Percentiles rank a stretch among this genome's conserved stretches.
Conservation (phyloP, 768 basidiomycete species). For the Suillus paluster region DNA sequence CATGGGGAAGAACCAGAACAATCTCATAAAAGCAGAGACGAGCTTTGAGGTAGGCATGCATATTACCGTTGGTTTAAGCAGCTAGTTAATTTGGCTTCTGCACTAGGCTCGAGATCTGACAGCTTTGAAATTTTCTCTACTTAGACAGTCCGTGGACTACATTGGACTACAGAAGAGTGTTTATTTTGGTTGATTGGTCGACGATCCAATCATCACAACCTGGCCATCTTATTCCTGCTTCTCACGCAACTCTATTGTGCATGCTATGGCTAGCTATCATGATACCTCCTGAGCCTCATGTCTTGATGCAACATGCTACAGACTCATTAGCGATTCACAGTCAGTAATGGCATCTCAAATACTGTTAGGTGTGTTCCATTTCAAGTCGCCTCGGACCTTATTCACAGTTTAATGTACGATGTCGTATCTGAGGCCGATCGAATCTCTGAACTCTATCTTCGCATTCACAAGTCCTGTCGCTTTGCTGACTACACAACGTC, state of each 20-base stretch:
- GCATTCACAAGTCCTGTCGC: background rate
- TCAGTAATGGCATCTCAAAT: background rate
- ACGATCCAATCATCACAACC: background rate
- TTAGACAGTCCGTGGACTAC: background rate
- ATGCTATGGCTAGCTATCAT: background rate
- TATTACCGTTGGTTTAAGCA: background rate
- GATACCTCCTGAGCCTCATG: background rate
- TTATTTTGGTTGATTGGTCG: background rate
- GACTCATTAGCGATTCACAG: background rate
- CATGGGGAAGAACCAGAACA: constrained; percentile 39
- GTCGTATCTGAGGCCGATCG: constrained; percentile 5
- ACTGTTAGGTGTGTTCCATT: constrained; percentile 4
- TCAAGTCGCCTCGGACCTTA: constrained; percentile 3
- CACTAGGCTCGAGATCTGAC: constrained; percentile 11
- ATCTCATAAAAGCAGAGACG: constrained; percentile 32
- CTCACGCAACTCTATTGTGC: background rate
- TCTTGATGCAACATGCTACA: background rate
- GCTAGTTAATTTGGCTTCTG: background rate
- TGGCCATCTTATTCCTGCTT: background rate
- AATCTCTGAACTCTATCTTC: constrained; percentile 7
- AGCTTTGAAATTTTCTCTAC: constrained; percentile 16
- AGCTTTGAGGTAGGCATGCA: constrained; percentile 33
- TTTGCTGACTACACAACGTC: constrained; percentile 4
- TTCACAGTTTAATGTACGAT: constrained; percentile 6
- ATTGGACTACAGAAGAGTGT: background rate